Percentiles rank a stretch among this genome's conserved stretches.
phyloP scores from a whole-genome alignment of 2,329 filamentous ascomycete species.

The Nothophaeocryptopus gaeumannii region DNA sequence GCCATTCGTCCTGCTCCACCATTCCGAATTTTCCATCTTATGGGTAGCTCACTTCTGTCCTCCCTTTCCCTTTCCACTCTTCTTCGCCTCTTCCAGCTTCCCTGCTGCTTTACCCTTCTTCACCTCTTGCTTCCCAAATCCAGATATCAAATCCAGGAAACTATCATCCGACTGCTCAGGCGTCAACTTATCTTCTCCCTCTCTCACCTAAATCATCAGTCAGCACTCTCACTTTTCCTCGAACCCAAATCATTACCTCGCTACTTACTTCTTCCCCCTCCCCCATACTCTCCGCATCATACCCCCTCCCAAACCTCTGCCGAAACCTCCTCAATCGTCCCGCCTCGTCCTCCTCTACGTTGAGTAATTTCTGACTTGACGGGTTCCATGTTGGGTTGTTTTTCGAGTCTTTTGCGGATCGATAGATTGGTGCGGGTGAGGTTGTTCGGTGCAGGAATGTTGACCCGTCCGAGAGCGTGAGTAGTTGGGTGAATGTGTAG shows the following conservation, averaged over 20 bases:
- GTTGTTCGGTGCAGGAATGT: slow-evolving; percentile 79
- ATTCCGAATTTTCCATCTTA: not conserved
- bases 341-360: slow-evolving; percentile 92
- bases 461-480: slow-evolving; percentile 87
- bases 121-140: slow-evolving; percentile 39
- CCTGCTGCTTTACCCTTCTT: slow-evolving; percentile 45
- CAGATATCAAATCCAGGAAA: slow-evolving; percentile 57
- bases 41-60: slow-evolving; percentile 32
- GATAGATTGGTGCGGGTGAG: slow-evolving; percentile 63
- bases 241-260: not conserved
- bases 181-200: slow-evolving; percentile 48
- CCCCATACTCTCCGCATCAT: slow-evolving; percentile 59
- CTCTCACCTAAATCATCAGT: slow-evolving; percentile 35
- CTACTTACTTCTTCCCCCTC: slow-evolving; percentile 29
- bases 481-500: slow-evolving; percentile 95
- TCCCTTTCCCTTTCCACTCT: slow-evolving; percentile 37
- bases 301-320: slow-evolving; percentile 76
- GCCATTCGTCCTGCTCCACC: too few species aligned
- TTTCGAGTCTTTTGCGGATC: slow-evolving; percentile 74
- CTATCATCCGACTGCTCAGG: slow-evolving; percentile 50
- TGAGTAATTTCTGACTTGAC: slow-evolving; percentile 71
- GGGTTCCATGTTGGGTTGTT: slow-evolving; percentile 94
- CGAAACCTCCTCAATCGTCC: slow-evolving; percentile 85
- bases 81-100: slow-evolving; percentile 35
- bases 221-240: too few species aligned